Evolutionary conservation across 306 rosid species (phyloP).

Genomic region (Psophocarpus tetragonolobus): DNA sequence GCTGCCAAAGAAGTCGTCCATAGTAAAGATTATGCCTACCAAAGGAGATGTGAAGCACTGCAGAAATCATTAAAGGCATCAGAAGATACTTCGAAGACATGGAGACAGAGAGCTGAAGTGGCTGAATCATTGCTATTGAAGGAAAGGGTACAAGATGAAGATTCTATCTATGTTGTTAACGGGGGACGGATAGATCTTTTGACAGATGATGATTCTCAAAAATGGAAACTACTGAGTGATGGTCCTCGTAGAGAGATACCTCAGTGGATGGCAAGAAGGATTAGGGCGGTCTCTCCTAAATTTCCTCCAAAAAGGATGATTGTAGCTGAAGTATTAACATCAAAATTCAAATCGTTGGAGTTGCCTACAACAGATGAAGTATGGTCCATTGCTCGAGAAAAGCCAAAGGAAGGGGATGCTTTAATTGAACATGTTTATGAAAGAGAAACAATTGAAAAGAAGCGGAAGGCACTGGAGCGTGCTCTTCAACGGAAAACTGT

Average conservation of each 20-base stretch:
- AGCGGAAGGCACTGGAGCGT: conserved; percentile 66
- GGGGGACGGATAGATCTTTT: conserved; percentile 81
- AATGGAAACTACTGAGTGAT: conserved; percentile 73
- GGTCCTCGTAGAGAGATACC: conserved; percentile 87
- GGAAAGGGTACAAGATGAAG: conserved; percentile 54
- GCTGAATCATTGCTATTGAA: conserved; percentile 61
- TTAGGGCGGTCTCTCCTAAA: conserved; percentile 59
- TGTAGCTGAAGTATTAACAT: conserved; percentile 57
- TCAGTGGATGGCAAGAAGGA: conserved; percentile 84
- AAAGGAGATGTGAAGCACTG: conserved; percentile 71
- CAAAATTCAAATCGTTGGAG: conserved; percentile 64
- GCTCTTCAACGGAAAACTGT: conserved; percentile 53
- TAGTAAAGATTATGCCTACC: conserved; percentile 61
- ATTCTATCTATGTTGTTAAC: conserved; percentile 55
- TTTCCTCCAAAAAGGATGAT: conserved; percentile 73
- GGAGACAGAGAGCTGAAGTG: conserved; percentile 74
- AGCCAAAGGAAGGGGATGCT: conserved; percentile 69
- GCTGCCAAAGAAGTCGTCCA: conserved; percentile 62
- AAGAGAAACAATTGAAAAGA: conserved; percentile 65
- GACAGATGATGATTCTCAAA: conserved; percentile 63
- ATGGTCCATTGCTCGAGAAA: conserved; percentile 79
- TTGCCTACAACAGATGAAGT: conserved; percentile 71
- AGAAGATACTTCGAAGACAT: conserved; percentile 58
- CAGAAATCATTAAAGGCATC: conserved; percentile 67
- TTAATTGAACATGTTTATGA: conserved; percentile 60